Evolutionary conservation across 208 protist species (phyloP), one percentile per base, ranked within the genome.

Genomic region (Novymonas esmeraldas): DNA sequence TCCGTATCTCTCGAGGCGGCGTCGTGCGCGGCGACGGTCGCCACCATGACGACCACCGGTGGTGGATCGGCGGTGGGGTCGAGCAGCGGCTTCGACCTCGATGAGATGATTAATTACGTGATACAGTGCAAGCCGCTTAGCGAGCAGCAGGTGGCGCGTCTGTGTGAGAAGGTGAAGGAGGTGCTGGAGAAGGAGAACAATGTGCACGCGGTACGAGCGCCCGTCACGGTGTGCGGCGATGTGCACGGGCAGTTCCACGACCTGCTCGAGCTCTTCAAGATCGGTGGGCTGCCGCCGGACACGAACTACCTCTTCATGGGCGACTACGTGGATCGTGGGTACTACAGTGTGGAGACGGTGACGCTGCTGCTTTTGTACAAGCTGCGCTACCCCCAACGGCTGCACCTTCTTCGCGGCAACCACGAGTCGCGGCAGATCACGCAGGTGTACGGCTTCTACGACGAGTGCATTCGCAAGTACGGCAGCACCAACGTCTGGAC

Each of bases 361-460:
- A 96, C 91, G 38, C 72, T 99, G 50, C 76, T 99, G 26, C 55
- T 98, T 7, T 69, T 97, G 11, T 94, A 98, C 50, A 99, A 99
- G 72, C 89, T 98, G 18, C 91, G 97, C 44, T 99, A 99, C 70
- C 97, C 97, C 7, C 87, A 97, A 59, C 82, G 98, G 3, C 83
- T 99, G 36, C 97, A 97, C 73, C 82, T 99, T 16, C 82, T 99
- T 7, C 90, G 98, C 65, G 98, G 98, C 54, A 99, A 99, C 76
- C 98, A 99, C 77, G 98, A 99, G 74, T 98, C 92, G 1, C 83
- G 98, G 3, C 97, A 99, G 64, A 98, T 99, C 59, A 99, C 98
- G 55, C 97, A 99, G 76, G 98, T 99, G 20, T 99, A 99, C 82
- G 99, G 99, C 31, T 99, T 99, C 78, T 99, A 99, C 77, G 98